These are phyloP conservation scores for Euphorbia tirucalli DNA, from an alignment of 345 rosid species.

Conservation along the genomic window DNA sequence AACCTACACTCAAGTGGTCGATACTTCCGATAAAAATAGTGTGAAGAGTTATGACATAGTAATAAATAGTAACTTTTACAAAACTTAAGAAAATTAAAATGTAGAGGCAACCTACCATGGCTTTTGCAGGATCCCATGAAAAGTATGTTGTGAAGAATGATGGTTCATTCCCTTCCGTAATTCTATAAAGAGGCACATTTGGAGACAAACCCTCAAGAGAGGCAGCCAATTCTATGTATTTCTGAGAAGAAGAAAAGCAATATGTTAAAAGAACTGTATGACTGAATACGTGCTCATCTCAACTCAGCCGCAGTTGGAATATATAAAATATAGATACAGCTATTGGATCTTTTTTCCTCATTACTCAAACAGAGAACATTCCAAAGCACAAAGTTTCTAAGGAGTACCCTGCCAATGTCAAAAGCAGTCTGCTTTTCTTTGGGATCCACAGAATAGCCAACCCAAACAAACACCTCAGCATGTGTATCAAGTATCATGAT, in stretches of 20 bases:
- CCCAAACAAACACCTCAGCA: slow-evolving; percentile 97
- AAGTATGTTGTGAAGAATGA: slow-evolving; percentile 86
- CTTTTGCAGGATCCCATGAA: slow-evolving; percentile 84
- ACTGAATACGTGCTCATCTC: slow-evolving; percentile 2
- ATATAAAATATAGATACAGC: not conserved
- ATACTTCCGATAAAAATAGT: not conserved
- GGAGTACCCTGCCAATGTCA: slow-evolving; percentile 86
- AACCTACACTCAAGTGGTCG: not conserved
- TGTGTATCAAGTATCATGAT: slow-evolving; percentile 85
- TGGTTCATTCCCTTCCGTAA: slow-evolving; percentile 96
- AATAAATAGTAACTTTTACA: not conserved
- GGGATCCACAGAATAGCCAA: slow-evolving; percentile 79
- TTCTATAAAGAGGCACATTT: slow-evolving; percentile 81
- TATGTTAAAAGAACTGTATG: slow-evolving; percentile 22
- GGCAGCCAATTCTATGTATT: slow-evolving; percentile 71
- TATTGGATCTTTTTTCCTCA: not conserved
- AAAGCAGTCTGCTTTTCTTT: slow-evolving; percentile 88
- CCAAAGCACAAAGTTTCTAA: slow-evolving; percentile 11
- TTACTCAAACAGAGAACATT: not conserved
- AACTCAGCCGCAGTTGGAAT: not conserved
- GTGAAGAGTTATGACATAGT: not conserved
- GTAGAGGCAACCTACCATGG: slow-evolving; percentile 49
- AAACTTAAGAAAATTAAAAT: slow-evolving; percentile 4
- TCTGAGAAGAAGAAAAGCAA: slow-evolving; percentile 46
- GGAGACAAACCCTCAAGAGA: slow-evolving; percentile 80